Evolutionary conservation across 1,284 basidiomycete genomes (phyloP).

Genomic region (Ganoderma lingzhi): DNA sequence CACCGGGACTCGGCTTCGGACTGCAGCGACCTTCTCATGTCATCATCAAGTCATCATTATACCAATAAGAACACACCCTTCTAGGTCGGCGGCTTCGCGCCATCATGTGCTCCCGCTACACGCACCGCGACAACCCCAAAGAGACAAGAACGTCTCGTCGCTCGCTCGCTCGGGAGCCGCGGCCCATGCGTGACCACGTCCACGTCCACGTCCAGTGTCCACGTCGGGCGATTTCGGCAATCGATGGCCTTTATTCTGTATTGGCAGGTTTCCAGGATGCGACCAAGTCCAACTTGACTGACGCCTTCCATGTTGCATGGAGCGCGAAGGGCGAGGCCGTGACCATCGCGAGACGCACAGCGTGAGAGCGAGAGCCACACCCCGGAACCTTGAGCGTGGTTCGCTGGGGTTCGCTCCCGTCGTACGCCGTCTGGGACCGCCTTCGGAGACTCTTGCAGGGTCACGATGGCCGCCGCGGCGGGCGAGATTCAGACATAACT

Average conservation of each 20-base stretch:
- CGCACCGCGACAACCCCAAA: background rate
- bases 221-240: conserved; percentile 1
- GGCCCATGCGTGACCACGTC: background rate
- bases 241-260: conserved; percentile 9
- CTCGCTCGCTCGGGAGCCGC: background rate
- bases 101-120: background rate
- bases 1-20: background rate
- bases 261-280: background rate
- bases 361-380: conserved; percentile 9
- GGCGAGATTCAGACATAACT: background rate
- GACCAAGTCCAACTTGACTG: background rate
- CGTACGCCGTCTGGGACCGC: background rate
- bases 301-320: background rate
- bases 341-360: background rate
- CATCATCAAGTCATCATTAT: background rate
- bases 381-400: conserved; percentile 14
- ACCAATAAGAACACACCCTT: background rate
- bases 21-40: background rate
- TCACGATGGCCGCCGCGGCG: background rate
- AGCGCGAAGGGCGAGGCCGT: background rate
- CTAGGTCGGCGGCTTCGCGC: background rate
- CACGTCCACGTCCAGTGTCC: background rate
- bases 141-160: background rate
- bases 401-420: background rate
- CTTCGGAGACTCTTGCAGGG: background rate